A percentile compares a stretch with the other conserved stretches of the same genome.
Conservation (phyloP, 1,284 basidiomycete genomes). For the Ustilago loliicola region DNA sequence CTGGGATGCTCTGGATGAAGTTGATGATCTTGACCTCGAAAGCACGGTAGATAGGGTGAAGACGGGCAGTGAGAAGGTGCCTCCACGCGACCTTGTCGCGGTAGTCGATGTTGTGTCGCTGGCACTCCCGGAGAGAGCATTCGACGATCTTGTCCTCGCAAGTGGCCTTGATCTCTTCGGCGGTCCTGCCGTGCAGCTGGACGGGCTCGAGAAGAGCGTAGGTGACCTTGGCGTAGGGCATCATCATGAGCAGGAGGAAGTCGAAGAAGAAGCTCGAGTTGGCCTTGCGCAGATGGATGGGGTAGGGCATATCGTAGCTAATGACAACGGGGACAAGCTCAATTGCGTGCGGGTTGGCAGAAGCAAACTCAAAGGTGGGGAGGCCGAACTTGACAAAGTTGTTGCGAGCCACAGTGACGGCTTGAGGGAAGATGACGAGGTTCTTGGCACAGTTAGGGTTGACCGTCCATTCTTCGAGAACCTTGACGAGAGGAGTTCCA, state of each 20-base stretch:
- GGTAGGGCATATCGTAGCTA: constrained; percentile 40
- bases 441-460: constrained; percentile 30
- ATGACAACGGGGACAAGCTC: constrained; percentile 29
- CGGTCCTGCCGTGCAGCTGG: constrained; percentile 17
- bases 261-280: constrained; percentile 39
- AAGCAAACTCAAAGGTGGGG: constrained; percentile 31
- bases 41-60: constrained; percentile 33
- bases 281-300: constrained; percentile 33
- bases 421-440: constrained; percentile 33
- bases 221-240: constrained; percentile 36
- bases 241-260: constrained; percentile 34
- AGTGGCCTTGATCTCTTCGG: constrained; percentile 25
- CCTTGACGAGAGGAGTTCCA: constrained; percentile 13
- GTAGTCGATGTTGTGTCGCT: constrained; percentile 33
- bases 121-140: constrained; percentile 32
- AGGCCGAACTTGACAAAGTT: constrained; percentile 35
- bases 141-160: constrained; percentile 31
- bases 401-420: constrained; percentile 31
- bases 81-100: constrained; percentile 36
- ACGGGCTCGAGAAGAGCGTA: constrained; percentile 28
- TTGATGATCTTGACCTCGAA: constrained; percentile 30
- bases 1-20: constrained; percentile 25
- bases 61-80: constrained; percentile 23
- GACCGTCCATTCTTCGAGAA: constrained; percentile 24
- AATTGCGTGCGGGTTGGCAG: constrained; percentile 19